Base-by-base conservation (phyloP, 78 protist genomes). In the Dictyostelium brefeldianum region DNA sequence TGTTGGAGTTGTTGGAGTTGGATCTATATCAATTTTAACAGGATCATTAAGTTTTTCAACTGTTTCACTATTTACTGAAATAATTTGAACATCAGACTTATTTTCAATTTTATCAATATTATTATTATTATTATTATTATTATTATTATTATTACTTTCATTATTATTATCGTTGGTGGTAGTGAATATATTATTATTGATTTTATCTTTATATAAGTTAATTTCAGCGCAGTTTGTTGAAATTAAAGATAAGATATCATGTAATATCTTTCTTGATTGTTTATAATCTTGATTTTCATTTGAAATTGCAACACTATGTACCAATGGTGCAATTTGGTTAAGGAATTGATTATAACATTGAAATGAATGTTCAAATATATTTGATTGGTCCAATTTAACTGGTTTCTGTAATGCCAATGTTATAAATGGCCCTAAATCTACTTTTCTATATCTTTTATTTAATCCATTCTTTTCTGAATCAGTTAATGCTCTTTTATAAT, bases 361-460 rank as follows among this genome's bases (percentile, higher is more conserved):
- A 17, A 62, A 62, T 25, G 70, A 62, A 62, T 62, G 36, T 62
- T 62, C 70, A 17, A 62, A 62, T 25, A 62, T 62, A 62, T 62
- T 25, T 25, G 70, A 62, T 4, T 62, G 70, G 22, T 62, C 70
- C 14, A 62, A 62, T 25, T 62, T 62, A 62, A 62, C 27, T 22
- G 70, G 70, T 62, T 62, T 62, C 22, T 62, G 70, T 62, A 62
- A 62, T 11, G 70, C n/a, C 27, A 62, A 25, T 8, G 70, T 62
- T 22, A 62, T 25, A 17, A 9, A 11, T n/a, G 70, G 18, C 1
- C 41, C 31, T 11, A 62, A 25, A 11, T 62, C 70, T 11, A 62
- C 70, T 62, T 62, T 62, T 62, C 27, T 62, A 62, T 62, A 62
- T 62, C 70, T n/a, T 62, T 62, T n/a, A 62, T 17, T 62, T 25